Conservation (phyloP, 108 stramenopile species). For the Hondaea fermentalgiana region DNA sequence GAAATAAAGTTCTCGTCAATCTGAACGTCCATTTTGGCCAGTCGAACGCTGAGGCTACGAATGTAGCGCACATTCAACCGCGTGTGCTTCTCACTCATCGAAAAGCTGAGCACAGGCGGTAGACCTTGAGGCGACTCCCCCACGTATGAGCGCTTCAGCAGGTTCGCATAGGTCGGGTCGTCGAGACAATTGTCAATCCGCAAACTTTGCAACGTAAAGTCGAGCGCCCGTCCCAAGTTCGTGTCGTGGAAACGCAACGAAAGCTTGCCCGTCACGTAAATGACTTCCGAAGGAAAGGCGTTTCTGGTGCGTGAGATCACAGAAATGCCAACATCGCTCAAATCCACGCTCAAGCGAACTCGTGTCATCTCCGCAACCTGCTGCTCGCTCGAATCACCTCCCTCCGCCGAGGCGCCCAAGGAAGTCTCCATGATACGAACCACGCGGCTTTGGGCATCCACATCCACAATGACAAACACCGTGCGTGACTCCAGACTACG, state of each 20-base stretch:
- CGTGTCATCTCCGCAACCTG: neutral
- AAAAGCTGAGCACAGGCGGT: neutral
- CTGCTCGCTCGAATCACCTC: neutral
- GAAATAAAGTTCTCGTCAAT: neutral
- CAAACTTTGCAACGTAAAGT: neutral
- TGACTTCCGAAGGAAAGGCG: neutral
- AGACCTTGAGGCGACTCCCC: neutral
- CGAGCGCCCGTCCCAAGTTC: neutral
- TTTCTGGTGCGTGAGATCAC: neutral
- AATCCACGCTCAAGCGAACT: neutral
- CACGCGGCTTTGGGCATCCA: neutral
- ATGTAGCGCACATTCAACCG: neutral
- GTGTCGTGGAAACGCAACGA: neutral
- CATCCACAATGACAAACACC: neutral
- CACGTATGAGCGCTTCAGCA: neutral
- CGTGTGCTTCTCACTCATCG: neutral
- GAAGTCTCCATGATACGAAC: neutral
- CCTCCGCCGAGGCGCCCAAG: neutral
- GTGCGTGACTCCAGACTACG: neutral
- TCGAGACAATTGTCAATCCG: neutral
- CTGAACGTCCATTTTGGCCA: neutral
- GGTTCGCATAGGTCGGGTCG: neutral
- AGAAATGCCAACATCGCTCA: neutral
- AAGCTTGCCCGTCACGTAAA: neutral
- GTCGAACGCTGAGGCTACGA: neutral